Conservation (phyloP, 2,329 filamentous ascomycete species). For the Stylonectria norvegica region DNA sequence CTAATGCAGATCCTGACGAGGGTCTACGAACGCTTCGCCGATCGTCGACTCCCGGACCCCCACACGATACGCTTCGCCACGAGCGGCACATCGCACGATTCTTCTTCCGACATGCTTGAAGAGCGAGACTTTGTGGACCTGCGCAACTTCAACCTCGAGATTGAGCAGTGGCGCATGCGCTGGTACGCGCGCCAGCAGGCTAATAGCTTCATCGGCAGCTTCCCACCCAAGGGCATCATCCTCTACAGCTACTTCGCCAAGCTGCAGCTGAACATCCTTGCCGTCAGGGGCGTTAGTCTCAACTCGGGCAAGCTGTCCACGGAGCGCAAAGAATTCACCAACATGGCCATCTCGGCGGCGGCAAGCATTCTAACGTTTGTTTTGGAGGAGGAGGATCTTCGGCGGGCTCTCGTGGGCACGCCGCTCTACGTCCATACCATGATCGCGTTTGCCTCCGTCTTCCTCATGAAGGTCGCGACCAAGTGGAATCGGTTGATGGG, state of each 20-base stretch:
- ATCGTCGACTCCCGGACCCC: conserved; percentile 8
- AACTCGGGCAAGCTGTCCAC: conserved; percentile 11
- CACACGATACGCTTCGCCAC: conserved; percentile 9
- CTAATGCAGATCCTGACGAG: conserved; percentile 15
- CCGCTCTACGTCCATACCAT: conserved; percentile 37
- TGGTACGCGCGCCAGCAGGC: conserved; percentile 28
- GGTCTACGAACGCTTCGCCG: conserved; percentile 12
- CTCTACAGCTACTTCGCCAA: conserved; percentile 27
- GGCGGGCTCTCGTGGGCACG: conserved; percentile 30
- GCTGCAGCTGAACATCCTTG: conserved; percentile 33
- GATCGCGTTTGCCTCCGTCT: conserved; percentile 35
- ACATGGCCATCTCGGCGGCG: conserved; percentile 28
- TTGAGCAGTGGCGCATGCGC: conserved; percentile 40
- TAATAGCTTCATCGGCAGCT: conserved; percentile 29
- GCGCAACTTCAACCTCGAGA: conserved; percentile 38
- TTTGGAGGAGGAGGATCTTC: conserved; percentile 32
- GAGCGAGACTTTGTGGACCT: conserved; percentile 36
- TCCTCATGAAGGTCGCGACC: conserved; percentile 35
- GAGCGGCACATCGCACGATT: conserved; percentile 3
- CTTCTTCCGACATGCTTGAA: conserved; percentile 22
- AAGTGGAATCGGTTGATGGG: conserved; percentile 33
- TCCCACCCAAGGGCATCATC: conserved; percentile 40
- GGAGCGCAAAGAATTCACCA: conserved; percentile 17
- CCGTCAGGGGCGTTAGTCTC: conserved; percentile 11
- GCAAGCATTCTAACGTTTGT: conserved; percentile 37